phyloP scores from a whole-genome alignment of 202 grass and related monocot genomes.

The Alloteropsis angusta region DNA sequence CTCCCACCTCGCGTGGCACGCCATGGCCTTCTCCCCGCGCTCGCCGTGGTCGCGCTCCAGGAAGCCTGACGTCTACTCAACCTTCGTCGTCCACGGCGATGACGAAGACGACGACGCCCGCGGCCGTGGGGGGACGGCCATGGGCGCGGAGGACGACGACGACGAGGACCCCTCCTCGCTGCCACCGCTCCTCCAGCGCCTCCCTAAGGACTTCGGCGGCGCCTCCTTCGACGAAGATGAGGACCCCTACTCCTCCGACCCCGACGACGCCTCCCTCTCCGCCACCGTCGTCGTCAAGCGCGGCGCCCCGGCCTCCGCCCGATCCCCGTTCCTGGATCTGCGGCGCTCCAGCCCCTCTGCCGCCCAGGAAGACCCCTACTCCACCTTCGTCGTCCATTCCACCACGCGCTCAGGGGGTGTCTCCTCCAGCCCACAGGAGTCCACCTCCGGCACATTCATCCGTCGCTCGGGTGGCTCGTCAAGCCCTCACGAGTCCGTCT shows the following conservation, averaged over 20 bases:
- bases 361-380: constrained; percentile 56
- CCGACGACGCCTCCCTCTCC: constrained; percentile 35
- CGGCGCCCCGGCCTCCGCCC: constrained; percentile 33
- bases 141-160: constrained; percentile 35
- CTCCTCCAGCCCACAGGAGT: constrained; percentile 27
- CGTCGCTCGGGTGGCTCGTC: constrained; percentile 34
- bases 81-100: constrained; percentile 62
- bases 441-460: constrained; percentile 60
- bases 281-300: constrained; percentile 76
- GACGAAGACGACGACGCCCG: constrained; percentile 30
- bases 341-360: constrained; percentile 40
- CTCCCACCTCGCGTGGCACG: constrained; percentile 12
- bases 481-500: constrained; percentile 32
- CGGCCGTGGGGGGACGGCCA: neutral
- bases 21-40: constrained; percentile 73
- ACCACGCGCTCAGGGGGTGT: constrained; percentile 22
- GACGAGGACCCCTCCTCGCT: constrained; percentile 79
- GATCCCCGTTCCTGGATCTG: constrained; percentile 82
- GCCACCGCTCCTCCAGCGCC: constrained; percentile 93
- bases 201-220: constrained; percentile 96
- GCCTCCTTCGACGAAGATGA: constrained; percentile 71
- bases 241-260: constrained; percentile 49
- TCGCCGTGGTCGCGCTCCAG: constrained; percentile 55
- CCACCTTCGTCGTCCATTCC: constrained; percentile 68
- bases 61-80: constrained; percentile 78